phyloP scores from a whole-genome alignment of 2,329 filamentous ascomycete species.

The Colletotrichum lini region DNA sequence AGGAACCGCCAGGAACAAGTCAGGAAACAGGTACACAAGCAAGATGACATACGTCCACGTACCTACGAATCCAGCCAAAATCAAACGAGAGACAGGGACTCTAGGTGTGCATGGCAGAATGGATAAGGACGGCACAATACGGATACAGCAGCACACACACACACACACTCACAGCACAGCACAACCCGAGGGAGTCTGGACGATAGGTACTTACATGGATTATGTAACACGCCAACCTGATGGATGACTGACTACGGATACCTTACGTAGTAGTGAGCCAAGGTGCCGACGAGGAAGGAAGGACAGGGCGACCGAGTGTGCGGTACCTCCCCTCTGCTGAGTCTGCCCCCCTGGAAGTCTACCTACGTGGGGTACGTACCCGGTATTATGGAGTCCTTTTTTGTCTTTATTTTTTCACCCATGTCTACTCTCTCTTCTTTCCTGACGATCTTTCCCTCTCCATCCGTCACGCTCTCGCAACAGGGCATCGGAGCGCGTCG shows the following conservation, averaged over 20 bases:
- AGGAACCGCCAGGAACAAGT: conserved; percentile 21
- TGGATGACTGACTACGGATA: conserved; percentile 23
- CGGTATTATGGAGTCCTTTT: background rate
- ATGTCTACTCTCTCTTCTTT: background rate
- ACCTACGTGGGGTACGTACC: conserved; percentile 2
- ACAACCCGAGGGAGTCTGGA: no score
- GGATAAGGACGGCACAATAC: background rate
- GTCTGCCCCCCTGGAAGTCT: background rate
- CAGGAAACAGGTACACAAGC: conserved; percentile 13
- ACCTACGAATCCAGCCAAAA: background rate
- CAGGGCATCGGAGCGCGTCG: no score
- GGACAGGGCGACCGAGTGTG: conserved; percentile 1
- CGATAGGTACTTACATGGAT: no score
- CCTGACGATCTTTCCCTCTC: conserved; percentile 13
- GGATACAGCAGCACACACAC: no score
- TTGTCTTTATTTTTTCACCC: background rate
- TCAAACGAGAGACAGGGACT: background rate
- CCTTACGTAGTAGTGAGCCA: conserved; percentile 40
- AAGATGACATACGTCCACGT: conserved; percentile 16
- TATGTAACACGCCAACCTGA: no score
- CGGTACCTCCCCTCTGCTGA: conserved; percentile 3
- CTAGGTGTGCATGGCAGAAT: background rate
- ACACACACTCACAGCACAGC: no score
- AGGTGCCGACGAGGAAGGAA: conserved; percentile 33
- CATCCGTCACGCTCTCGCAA: no score